These are phyloP conservation scores for Pseudogymnoascus sp. DNA, from an alignment of 2,329 filamentous ascomycete genomes.

Conservation along the genomic window DNA sequence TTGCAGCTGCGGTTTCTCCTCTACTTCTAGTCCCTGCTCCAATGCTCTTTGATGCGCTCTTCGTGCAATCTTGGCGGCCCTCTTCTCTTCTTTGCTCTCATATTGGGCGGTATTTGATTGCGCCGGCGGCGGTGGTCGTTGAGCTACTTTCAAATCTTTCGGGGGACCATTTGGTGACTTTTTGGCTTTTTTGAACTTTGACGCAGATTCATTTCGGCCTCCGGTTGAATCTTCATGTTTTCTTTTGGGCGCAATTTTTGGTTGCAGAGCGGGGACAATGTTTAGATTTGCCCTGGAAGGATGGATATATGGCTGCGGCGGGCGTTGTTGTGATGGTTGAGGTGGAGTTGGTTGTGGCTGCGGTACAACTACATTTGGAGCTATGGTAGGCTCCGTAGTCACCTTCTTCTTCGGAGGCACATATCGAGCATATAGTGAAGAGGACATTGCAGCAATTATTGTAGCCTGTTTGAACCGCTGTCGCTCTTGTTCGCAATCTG, in stretches of 20 bases:
- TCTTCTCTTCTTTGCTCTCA: constrained; percentile 14
- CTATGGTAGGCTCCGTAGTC: not conserved
- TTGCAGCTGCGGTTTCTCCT: not conserved
- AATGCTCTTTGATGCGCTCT: constrained; percentile 14
- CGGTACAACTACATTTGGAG: constrained; percentile 9
- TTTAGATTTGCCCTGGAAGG: not conserved
- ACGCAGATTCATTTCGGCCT: not conserved
- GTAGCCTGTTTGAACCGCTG: not conserved
- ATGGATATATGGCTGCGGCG: not conserved
- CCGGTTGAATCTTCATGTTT: constrained; percentile 14
- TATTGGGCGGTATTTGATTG: not conserved
- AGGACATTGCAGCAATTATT: constrained; percentile 3
- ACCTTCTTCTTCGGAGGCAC: constrained; percentile 25
- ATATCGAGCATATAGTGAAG: constrained; percentile 20
- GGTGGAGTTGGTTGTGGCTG: constrained; percentile 5
- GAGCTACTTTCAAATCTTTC: constrained; percentile 8
- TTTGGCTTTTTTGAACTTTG: not conserved
- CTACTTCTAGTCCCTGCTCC: constrained; percentile 2
- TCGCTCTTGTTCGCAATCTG: not conserved
- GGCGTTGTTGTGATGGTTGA: constrained; percentile 13
- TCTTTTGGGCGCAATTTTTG: constrained; percentile 12
- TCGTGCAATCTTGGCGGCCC: constrained; percentile 13
- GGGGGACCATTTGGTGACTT: not conserved
- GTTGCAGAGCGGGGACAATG: not conserved
- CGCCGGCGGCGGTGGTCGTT: constrained; percentile 10